A percentile compares a stretch with the other conserved stretches of the same genome.
These are phyloP conservation scores for Metroxylon sagu DNA, from an alignment of 176 grass and related monocot species.

Conservation along the genomic window DNA sequence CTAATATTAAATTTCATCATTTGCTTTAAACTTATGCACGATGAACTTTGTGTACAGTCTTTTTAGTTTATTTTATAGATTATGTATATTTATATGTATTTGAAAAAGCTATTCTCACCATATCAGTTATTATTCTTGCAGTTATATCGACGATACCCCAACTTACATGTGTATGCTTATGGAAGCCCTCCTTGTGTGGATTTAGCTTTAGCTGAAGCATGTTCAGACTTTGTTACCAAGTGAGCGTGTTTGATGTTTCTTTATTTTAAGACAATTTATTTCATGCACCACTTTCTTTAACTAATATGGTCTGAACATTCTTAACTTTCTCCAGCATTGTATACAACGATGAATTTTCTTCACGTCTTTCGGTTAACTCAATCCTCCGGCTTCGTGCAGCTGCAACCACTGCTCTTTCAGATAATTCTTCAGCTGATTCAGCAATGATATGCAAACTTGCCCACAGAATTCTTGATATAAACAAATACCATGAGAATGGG, in stretches of 20 bases:
- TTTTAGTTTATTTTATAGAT: no score
- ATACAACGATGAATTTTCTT: slow-evolving; percentile 76
- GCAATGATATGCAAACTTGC: slow-evolving; percentile 86
- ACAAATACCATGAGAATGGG: slow-evolving; percentile 44
- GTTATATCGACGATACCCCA: slow-evolving; percentile 63
- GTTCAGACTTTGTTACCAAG: slow-evolving; percentile 81
- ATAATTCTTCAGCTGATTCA: slow-evolving; percentile 79
- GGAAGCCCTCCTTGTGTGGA: slow-evolving; percentile 89
- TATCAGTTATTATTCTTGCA: slow-evolving; percentile 10
- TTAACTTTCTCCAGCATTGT: slow-evolving; percentile 58
- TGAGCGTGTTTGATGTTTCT: slow-evolving; percentile 27
- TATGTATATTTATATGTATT: no score
- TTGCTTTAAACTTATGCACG: no score
- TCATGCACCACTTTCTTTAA: slow-evolving; percentile 3
- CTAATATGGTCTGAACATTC: slow-evolving; percentile 8
- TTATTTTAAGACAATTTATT: not conserved
- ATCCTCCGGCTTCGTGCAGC: slow-evolving; percentile 80
- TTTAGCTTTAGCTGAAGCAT: slow-evolving; percentile 78
- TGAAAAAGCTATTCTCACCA: no score
- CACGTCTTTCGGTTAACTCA: slow-evolving; percentile 85
- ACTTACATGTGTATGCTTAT: slow-evolving; percentile 96
- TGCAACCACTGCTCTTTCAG: slow-evolving; percentile 70
- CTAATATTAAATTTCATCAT: no score
- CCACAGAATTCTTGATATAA: slow-evolving; percentile 72
- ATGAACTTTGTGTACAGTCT: no score